Percentiles rank a stretch among this genome's conserved stretches.
These are phyloP conservation scores for Debaryomycetaceae sp. DNA, from an alignment of 1,139 yeast genomes.

Conservation along the genomic window DNA sequence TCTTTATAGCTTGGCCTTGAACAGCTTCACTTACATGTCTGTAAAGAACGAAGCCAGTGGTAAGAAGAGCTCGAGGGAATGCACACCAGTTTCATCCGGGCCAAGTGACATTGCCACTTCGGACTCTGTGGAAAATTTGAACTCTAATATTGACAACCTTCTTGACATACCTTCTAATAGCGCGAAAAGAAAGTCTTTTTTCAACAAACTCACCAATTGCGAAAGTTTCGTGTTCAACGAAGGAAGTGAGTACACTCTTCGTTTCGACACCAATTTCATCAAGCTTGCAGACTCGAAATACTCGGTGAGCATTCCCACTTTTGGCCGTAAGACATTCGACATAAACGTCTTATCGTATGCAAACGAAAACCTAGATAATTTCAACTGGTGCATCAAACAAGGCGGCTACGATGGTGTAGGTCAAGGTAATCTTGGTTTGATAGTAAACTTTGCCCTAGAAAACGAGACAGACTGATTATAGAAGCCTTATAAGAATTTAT, in stretches of 20 bases:
- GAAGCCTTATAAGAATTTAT: too few relatives aligned
- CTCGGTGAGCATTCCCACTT: constrained; percentile 41
- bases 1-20: constrained; percentile 59
- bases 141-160: constrained; percentile 16
- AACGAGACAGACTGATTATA: constrained; percentile 20
- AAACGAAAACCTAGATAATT: constrained; percentile 40
- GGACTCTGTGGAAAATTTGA: constrained; percentile 20
- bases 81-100: not conserved
- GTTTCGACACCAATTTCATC: constrained; percentile 40
- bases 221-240: constrained; percentile 29
- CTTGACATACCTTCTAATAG: constrained; percentile 29
- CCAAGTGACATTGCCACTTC: constrained; percentile 1
- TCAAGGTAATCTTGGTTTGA: constrained; percentile 33
- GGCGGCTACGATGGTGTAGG: constrained; percentile 40
- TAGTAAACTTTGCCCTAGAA: constrained; percentile 37
- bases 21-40: constrained; percentile 47
- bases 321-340: constrained; percentile 36
- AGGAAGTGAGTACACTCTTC: constrained; percentile 24
- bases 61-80: not conserved
- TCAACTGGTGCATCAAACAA: constrained; percentile 42
- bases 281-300: constrained; percentile 42
- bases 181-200: constrained; percentile 31
- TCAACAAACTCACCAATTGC: constrained; percentile 27
- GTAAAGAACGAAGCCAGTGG: constrained; percentile 1
- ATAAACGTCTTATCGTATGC: constrained; percentile 39